Percentiles rank a stretch among this genome's conserved stretches.
Evolutionary conservation across 345 rosid species (phyloP).

Genomic region (Hibiscus trionum): DNA sequence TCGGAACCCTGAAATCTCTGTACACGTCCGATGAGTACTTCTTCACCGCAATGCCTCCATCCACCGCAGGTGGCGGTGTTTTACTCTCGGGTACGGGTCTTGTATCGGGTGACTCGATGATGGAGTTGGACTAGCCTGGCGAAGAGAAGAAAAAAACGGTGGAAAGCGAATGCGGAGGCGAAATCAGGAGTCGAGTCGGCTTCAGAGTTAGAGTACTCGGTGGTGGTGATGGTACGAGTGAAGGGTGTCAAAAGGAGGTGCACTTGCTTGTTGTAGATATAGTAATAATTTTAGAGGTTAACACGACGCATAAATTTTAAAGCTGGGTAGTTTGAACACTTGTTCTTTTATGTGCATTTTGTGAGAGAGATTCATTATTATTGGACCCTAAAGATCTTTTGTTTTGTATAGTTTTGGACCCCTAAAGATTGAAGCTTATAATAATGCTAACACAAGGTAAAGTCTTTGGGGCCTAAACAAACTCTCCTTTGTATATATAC

Average conservation of each 20-base stretch:
- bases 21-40: constrained; percentile 73
- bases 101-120: constrained; percentile 41
- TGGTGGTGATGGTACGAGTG: not conserved
- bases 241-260: not conserved
- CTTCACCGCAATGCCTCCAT: constrained; percentile 49
- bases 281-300: too few species aligned
- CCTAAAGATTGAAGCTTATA: too few species aligned
- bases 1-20: constrained; percentile 61
- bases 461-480: too few species aligned
- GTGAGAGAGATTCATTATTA: too few species aligned
- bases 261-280: too few species aligned
- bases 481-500: too few species aligned
- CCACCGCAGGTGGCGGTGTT: not conserved
- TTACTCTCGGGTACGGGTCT: not conserved
- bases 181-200: constrained; percentile 35
- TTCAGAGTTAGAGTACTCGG: constrained; percentile 15
- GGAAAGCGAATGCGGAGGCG: constrained; percentile 65
- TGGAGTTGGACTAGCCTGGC: constrained; percentile 85
- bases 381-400: too few species aligned
- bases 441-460: too few species aligned
- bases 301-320: too few species aligned
- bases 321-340: too few species aligned
- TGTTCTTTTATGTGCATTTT: too few species aligned
- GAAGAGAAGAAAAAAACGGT: constrained; percentile 83
- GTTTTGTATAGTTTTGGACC: too few species aligned